These are phyloP conservation scores for Gossypium schwendimanii DNA, from an alignment of 441 rosid species.

Conservation along the genomic window DNA sequence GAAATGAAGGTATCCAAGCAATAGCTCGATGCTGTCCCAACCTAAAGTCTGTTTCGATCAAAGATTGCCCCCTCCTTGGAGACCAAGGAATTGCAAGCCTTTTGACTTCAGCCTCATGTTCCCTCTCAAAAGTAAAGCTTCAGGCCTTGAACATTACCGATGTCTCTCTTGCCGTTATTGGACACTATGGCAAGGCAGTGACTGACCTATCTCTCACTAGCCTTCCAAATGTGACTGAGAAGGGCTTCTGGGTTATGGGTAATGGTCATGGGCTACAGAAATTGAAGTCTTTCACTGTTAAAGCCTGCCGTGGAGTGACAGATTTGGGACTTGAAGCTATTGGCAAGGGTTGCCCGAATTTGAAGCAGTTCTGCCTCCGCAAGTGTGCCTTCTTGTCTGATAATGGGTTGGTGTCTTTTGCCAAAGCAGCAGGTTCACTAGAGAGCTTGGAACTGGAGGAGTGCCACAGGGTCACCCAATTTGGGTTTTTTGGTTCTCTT, in stretches of 20 bases:
- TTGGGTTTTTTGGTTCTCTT: constrained; percentile 71
- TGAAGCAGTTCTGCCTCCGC: constrained; percentile 51
- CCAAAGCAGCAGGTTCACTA: constrained; percentile 48
- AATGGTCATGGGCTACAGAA: constrained; percentile 68
- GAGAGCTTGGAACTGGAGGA: constrained; percentile 78
- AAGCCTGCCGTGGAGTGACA: constrained; percentile 65
- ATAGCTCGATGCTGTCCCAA: constrained; percentile 52
- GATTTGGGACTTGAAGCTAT: constrained; percentile 67
- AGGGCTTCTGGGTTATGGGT: constrained; percentile 98
- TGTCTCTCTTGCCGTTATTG: constrained; percentile 77
- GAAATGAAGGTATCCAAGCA: constrained; percentile 70
- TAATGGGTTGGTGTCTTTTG: constrained; percentile 65
- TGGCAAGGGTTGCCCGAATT: constrained; percentile 65
- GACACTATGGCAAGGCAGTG: constrained; percentile 70
- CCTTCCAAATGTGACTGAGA: constrained; percentile 63
- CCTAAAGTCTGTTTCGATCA: constrained; percentile 62
- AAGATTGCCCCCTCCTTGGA: constrained; percentile 66
- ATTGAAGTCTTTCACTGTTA: constrained; percentile 44
- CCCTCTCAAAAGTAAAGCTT: constrained; percentile 61
- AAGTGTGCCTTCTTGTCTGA: constrained; percentile 69
- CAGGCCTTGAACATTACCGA: constrained; percentile 73
- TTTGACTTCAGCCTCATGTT: constrained; percentile 44
- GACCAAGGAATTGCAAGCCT: constrained; percentile 75
- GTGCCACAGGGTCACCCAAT: constrained; percentile 77
- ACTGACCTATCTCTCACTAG: constrained; percentile 53